A percentile compares a stretch with the other conserved stretches of the same genome.
Conservation (phyloP, 2,329 filamentous ascomycete genomes). For the Clarireedia sp. region DNA sequence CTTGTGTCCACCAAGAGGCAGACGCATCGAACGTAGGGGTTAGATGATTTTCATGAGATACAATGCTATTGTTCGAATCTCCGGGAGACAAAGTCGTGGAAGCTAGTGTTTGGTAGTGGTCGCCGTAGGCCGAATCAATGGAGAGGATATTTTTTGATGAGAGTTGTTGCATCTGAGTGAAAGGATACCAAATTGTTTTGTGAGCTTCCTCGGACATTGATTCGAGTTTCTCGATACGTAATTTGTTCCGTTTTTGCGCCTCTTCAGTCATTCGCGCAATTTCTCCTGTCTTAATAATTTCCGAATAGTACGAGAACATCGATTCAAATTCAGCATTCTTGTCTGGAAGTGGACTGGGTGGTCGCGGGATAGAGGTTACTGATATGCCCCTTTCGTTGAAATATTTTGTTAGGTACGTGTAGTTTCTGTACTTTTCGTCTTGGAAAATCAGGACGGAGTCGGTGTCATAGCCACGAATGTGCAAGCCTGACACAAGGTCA, state of each 20-base stretch:
- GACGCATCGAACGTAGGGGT: constrained; percentile 72
- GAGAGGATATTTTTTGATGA: constrained; percentile 55
- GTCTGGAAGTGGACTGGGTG: constrained; percentile 41
- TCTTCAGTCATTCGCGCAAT: constrained; percentile 40
- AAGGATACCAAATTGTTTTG: constrained; percentile 73
- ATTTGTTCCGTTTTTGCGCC: constrained; percentile 45
- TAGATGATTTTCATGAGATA: constrained; percentile 34
- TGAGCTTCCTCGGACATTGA: constrained; percentile 55
- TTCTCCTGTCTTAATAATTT: constrained; percentile 32
- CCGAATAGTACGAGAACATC: constrained; percentile 58
- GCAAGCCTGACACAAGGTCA: constrained; percentile 42
- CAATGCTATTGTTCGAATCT: neutral
- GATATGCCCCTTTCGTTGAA: constrained; percentile 53
- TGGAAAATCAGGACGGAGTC: constrained; percentile 62
- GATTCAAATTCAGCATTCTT: constrained; percentile 41
- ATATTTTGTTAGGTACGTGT: constrained; percentile 58
- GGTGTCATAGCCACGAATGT: constrained; percentile 71
- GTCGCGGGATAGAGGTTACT: constrained; percentile 48
- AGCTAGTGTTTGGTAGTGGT: constrained; percentile 60
- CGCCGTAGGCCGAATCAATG: constrained; percentile 74
- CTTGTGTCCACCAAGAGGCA: constrained; percentile 88
- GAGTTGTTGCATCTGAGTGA: constrained; percentile 68
- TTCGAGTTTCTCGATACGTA: constrained; percentile 51
- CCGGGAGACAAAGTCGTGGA: constrained; percentile 3
- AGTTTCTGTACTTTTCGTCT: constrained; percentile 58